A percentile compares a stretch with the other conserved stretches of the same genome.
Evolutionary conservation across 2,329 filamentous ascomycete genomes (phyloP).

Genomic region (Amesomyces nigricolor): DNA sequence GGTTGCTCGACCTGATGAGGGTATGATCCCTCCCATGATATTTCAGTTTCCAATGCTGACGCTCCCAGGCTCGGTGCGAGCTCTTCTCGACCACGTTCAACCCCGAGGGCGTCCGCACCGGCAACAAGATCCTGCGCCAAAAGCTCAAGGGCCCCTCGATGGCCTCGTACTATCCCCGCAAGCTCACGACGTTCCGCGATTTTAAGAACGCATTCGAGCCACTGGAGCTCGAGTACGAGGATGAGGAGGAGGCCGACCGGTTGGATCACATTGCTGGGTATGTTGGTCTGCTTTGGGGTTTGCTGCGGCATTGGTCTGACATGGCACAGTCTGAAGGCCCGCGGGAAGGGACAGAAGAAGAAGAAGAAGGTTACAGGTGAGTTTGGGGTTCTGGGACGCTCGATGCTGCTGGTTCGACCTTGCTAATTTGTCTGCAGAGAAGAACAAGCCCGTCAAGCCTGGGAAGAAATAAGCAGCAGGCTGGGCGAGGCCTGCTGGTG

Average conservation of each 20-base stretch:
- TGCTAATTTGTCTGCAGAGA: constrained; percentile 32
- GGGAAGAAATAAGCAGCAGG: constrained; percentile 29
- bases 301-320: constrained; percentile 17
- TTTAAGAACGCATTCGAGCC: constrained; percentile 64
- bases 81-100: constrained; percentile 92
- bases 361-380: constrained; percentile 66
- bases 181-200: constrained; percentile 64
- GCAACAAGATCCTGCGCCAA: constrained; percentile 89
- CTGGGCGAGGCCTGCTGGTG: background rate
- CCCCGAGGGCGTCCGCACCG: constrained; percentile 71
- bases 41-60: constrained; percentile 3
- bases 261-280: constrained; percentile 67
- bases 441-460: constrained; percentile 27
- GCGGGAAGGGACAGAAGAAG: constrained; percentile 83
- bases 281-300: constrained; percentile 24
- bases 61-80: constrained; percentile 71
- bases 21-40: constrained; percentile 37
- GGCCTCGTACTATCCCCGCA: constrained; percentile 82
- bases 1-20: constrained; percentile 71
- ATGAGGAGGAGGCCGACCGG: constrained; percentile 75
- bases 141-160: constrained; percentile 77
- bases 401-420: background rate
- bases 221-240: constrained; percentile 56
- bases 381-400: constrained; percentile 11
- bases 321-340: constrained; percentile 56